Percentiles rank a stretch among this genome's conserved stretches.
These are phyloP conservation scores for Exophiala alcalophila DNA, from an alignment of 2,329 filamentous ascomycete genomes.

Conservation along the genomic window DNA sequence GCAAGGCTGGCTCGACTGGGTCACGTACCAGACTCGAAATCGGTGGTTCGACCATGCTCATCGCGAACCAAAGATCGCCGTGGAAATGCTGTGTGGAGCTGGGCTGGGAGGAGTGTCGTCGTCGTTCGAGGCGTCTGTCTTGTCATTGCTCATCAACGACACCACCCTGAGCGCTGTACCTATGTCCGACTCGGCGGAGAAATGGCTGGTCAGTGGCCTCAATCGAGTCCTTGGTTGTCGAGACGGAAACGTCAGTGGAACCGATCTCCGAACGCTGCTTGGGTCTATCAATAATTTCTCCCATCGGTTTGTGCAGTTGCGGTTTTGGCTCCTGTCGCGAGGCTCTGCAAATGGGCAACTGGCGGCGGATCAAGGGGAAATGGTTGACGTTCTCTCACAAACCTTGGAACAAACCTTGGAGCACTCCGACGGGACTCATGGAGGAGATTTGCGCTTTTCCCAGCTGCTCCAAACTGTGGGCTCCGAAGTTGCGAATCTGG, in stretches of 20 bases:
- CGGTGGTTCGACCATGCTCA: conserved; percentile 32
- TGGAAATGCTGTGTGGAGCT: conserved; percentile 34
- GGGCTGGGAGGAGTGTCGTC: conserved; percentile 31
- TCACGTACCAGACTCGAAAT: conserved; percentile 19
- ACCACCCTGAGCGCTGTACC: conserved; percentile 4
- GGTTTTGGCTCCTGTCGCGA: conserved; percentile 16
- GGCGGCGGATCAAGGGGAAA: conserved; percentile 27
- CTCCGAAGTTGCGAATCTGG: conserved; percentile 33
- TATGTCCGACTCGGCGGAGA: conserved; percentile 7
- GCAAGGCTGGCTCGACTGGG: conserved; percentile 4
- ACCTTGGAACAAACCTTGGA: conserved; percentile 18
- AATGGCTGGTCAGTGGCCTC: conserved; percentile 16
- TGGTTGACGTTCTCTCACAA: conserved; percentile 31
- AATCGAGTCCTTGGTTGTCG: conserved; percentile 9
- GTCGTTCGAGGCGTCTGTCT: conserved; percentile 3
- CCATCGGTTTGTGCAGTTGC: conserved; percentile 20
- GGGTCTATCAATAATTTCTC: conserved; percentile 30
- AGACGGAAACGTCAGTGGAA: conserved; percentile 1
- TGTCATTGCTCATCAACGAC: conserved; percentile 11
- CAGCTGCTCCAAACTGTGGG: conserved; percentile 17
- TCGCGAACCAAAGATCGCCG: conserved; percentile 35
- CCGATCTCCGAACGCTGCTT: conserved; percentile 32
- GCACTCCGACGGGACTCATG: background rate
- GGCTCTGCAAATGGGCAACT: background rate
- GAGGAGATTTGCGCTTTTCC: conserved; percentile 10